A percentile compares a stretch with the other conserved stretches of the same genome.
Conservation (phyloP, 2,329 filamentous ascomycete species). For the Aureobasidium sp. region DNA sequence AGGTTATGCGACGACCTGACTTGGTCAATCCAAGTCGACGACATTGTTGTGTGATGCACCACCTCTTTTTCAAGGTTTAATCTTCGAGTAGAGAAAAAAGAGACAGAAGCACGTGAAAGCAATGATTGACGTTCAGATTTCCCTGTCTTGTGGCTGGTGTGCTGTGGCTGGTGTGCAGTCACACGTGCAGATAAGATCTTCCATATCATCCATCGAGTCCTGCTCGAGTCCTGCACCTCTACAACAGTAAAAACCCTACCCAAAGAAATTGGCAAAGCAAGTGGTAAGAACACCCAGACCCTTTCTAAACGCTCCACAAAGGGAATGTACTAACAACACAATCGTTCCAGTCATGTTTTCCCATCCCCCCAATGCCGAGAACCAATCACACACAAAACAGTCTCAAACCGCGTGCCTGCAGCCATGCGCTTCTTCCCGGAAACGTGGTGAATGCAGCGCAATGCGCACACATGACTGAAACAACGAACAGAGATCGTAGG, state of each 20-base stretch:
- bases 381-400: slow-evolving; percentile 12
- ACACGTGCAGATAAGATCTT: not conserved
- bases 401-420: slow-evolving; percentile 3
- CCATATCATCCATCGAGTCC: not conserved
- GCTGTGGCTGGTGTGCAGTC: slow-evolving; percentile 5
- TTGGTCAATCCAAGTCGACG: slow-evolving; percentile 42
- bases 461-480: slow-evolving; percentile 16
- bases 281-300: not conserved
- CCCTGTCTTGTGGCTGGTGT: slow-evolving; percentile 11
- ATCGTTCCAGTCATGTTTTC: not conserved
- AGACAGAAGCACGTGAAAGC: slow-evolving; percentile 9
- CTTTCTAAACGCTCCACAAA: too few relatives aligned
- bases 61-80: not conserved
- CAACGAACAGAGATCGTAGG: slow-evolving; percentile 21
- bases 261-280: not conserved
- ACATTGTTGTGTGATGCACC: slow-evolving; percentile 28
- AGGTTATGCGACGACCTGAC: slow-evolving; percentile 40
- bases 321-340: not conserved
- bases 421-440: not conserved
- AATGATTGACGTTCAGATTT: not conserved
- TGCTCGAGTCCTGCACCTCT: not conserved
- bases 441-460: not conserved
- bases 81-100: not conserved
- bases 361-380: slow-evolving; percentile 16
- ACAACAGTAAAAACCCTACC: not conserved